phyloP scores from a whole-genome alignment of 2,329 filamentous ascomycete genomes.

The Dactylellina drechsleri region DNA sequence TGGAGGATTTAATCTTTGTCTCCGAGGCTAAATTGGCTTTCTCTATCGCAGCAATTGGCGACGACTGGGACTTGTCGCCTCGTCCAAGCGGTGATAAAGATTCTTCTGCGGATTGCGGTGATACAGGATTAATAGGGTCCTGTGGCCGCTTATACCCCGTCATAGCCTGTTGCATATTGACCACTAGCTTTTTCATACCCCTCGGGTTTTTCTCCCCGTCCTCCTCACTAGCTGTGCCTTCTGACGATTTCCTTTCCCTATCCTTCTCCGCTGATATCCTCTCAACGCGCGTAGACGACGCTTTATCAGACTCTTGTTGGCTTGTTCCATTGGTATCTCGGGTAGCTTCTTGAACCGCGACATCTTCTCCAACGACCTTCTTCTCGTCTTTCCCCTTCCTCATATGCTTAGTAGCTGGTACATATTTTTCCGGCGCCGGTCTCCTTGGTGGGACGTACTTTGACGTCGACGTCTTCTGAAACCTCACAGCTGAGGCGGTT shows the following conservation, averaged over 20 bases:
- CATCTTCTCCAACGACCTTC: neutral
- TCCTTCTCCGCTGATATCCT: neutral
- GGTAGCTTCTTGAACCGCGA: neutral
- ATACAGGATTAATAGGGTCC: neutral
- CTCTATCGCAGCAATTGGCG: slow-evolving; percentile 7
- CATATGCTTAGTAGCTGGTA: slow-evolving; percentile 11
- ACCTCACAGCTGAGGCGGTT: slow-evolving; percentile 18
- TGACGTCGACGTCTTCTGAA: slow-evolving; percentile 37
- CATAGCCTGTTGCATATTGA: slow-evolving; percentile 44
- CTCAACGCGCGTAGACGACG: neutral
- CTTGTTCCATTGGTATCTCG: neutral
- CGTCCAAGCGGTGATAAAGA: slow-evolving; percentile 11
- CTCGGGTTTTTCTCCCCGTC: slow-evolving; percentile 43
- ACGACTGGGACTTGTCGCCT: slow-evolving; percentile 9
- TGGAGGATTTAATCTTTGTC: slow-evolving; percentile 24
- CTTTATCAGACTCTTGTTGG: neutral
- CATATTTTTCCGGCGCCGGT: slow-evolving; percentile 37
- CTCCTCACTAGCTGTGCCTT: slow-evolving; percentile 20
- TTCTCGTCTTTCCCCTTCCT: slow-evolving; percentile 25
- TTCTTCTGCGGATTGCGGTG: slow-evolving; percentile 4
- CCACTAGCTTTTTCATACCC: slow-evolving; percentile 47
- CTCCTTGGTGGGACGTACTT: slow-evolving; percentile 44
- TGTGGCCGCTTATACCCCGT: slow-evolving; percentile 42
- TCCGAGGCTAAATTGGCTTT: slow-evolving; percentile 4
- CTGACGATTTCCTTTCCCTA: slow-evolving; percentile 24